Evolutionary conservation across 345 rosid genomes (phyloP), one percentile per base, ranked within the genome.

Genomic region (Syzygium grande): DNA sequence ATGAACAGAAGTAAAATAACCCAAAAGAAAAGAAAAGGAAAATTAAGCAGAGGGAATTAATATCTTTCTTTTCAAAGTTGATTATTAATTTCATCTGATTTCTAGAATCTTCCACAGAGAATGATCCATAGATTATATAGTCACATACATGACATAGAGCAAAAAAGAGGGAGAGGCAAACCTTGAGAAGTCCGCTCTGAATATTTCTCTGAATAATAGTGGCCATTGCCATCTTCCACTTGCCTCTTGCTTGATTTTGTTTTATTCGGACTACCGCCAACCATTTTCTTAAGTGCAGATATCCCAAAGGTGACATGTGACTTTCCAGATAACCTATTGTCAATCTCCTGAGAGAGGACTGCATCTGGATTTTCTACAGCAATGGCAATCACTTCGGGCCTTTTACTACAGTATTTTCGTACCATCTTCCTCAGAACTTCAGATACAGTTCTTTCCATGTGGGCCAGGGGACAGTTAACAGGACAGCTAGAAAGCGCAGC

Each of bases 401-500:
- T 95, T 92, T 96, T 98, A 41, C 99, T 94, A 87, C 99, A 95
- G 87, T 98, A 96, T 91, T 98, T 98, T 90, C 99, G 91, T 30
- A 98, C 99, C 92, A 94, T 95, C 93, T 96, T 98, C 92, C 98
- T 94, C 88, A 98, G 88, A 25, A 98, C 90, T 90, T 96, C 99
- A 3, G 98, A 90, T 52, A 96, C 99, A 15, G 93, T 95, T 93
- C 96, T 95, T 91, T 98, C 99, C 95, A 96, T 91, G 92, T 98
- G 99, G 86, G 94, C 89, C 90, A 96, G 92, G 89, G 99, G 99
- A 89, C 98, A 93, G 52, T 88, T 95, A 87, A 94, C 95, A 52
- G 99, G 98, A 92, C 98, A 96, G 87, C 98, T 96, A 80, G 98
- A 95, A 54, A 96, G 94, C 80, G 99, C 91, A 85, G 97, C 99